Evolutionary conservation across 2,329 filamentous ascomycete species (phyloP), one percentile per base, ranked within the genome.

Genomic region (Alternaria ethzedia): DNA sequence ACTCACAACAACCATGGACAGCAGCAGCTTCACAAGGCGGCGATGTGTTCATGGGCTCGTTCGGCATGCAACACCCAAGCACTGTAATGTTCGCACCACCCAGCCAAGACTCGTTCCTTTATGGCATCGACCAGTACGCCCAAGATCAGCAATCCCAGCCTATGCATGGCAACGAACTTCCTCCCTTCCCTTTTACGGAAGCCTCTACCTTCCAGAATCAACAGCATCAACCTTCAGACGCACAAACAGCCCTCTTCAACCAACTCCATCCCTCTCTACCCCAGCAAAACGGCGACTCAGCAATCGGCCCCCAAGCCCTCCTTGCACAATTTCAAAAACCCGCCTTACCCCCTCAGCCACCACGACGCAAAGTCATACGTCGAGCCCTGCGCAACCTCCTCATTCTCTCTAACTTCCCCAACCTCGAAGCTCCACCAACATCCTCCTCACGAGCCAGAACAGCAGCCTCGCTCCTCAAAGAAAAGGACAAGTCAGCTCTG

Each of bases 371-470:
- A 58, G 71, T 82, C 13, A 82, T 84, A 65, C 84, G 83, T 71
- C 78, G 86, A 28, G 85, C 85, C 10, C 85, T 86, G 17, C 84
- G 87, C 28, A 86, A 86, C 57, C 82, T 89, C 10, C 81, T 89
- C 6, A 86, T 88, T 56, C 82, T 92, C 11, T 82, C 79, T 10
- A 79, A 81, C 9, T 77, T 77, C 62, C 72, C 78, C 25, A 74
- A 79, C 44, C 75, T 79, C 72, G 87, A 69, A 83, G 85, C 61
- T 68, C 69, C 69, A n/a, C 58, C 71, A 23, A 46, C 69, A 23
- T 57, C 72, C 26, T 66, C 69, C 30, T 70, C 68, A n/a, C 84
- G 85, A 68, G 84, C 86, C 54, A 85, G 85, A 60, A 84, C 87
- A 56, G 81, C 84, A 47, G 84, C 72, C 15, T 75, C 75, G 0